These are phyloP conservation scores for Prunus kanzakura DNA, from an alignment of 306 rosid species.

Conservation along the genomic window DNA sequence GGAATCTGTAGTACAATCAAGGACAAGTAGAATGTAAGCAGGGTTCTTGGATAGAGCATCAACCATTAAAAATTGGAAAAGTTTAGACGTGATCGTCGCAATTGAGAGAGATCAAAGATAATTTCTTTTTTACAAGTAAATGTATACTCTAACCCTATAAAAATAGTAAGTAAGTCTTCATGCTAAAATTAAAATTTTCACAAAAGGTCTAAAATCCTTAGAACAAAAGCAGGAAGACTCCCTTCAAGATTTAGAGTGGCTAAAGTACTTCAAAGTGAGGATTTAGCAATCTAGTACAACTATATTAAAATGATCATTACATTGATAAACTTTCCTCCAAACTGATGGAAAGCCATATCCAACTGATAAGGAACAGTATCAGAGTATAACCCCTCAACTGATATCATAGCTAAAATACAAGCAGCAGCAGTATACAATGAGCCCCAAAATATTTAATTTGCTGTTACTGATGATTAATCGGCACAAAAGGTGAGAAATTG, in stretches of 20 bases:
- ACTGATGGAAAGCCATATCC: background rate
- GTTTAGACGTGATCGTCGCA: background rate
- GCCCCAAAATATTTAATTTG: background rate
- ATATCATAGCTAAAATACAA: background rate
- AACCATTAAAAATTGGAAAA: background rate
- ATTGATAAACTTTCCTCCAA: background rate
- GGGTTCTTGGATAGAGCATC: background rate
- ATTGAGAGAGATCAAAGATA: background rate
- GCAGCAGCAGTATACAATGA: background rate
- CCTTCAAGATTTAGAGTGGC: background rate
- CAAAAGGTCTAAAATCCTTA: background rate
- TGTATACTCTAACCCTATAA: background rate
- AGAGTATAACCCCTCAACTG: background rate
- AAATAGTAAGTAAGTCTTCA: background rate
- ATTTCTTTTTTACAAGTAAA: background rate
- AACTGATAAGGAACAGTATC: background rate
- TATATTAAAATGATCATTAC: background rate
- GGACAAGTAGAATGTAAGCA: constrained; percentile 5
- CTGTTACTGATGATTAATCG: background rate
- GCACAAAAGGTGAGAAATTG: background rate
- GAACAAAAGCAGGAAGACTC: background rate
- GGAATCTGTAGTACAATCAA: constrained; percentile 58
- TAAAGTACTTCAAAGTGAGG: background rate
- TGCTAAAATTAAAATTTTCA: background rate
- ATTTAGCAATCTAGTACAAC: background rate